Evolutionary conservation across 2,329 filamentous ascomycete genomes (phyloP), one percentile per base, ranked within the genome.

Genomic region (Colletotrichum tanaceti): DNA sequence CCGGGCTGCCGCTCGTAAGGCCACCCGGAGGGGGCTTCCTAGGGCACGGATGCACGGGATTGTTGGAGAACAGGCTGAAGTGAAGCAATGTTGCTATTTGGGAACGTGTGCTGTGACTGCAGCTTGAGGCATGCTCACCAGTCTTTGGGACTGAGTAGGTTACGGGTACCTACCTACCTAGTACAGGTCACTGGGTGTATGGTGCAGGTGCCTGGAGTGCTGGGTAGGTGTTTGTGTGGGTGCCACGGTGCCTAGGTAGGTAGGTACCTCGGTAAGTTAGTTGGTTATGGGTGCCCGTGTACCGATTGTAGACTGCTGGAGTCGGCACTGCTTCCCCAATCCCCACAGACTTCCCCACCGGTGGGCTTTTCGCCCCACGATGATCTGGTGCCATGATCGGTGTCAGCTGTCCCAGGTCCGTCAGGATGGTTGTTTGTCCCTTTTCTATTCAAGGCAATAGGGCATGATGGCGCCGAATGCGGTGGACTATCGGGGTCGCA

Each of bases 301-400:
- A n/a, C n/a, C n/a, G n/a, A n/a, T n/a, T 63, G 32, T n/a, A 18
- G 28, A 32, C 9, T n/a, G 38, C 53, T 46, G 38, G 22, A 44
- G 41, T 18, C 41, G 18, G n/a, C n/a, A 7, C 44, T 38, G 50
- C 32, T 18, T n/a, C 16, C 22, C 46, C 38, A 32, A 32, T 52
- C 54, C 59, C 62, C 62, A 59, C 62, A 59, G 28, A 32, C 28
- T 22, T 52, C 54, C 54, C 46, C 46, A 43, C 50, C 58, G 55
- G 43, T 44, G 47, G 63, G 43, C n/a, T n/a, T 24, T 43, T 62
- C 24, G 43, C 24, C 50, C 43, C 14, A 22, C 32, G 9, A 65
- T 60, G 3, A 54, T 62, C 4, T 55, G 58, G 10, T 55, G 47
- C 43, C 50, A 24, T 38, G 43, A 24, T 35, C 38, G 22, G 50